Base-by-base conservation (phyloP, 1,284 basidiomycete genomes). In the Sanguinoderma infundibulare region DNA sequence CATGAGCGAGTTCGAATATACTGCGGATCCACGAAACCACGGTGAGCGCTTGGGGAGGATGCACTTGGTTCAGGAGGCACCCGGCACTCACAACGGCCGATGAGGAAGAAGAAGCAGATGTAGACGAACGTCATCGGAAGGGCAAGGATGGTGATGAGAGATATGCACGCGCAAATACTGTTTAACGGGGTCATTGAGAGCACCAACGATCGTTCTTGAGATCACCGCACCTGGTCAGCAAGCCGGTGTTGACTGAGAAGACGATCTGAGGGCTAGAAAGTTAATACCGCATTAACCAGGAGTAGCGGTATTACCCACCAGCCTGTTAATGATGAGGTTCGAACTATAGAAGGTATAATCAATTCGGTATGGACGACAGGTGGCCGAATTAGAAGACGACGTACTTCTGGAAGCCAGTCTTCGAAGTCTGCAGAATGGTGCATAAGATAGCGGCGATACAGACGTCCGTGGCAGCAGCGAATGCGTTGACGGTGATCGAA, bases 401-500 rank as follows among this genome's bases (percentile, higher is more conserved):
- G n/a, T 7, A 51, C 49, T 35, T 83, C 68, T 79, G 79, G 72
- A 85, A 84, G 1, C 83, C 83, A 28, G 83, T 85, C 57, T 81
- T 74, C 39, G 82, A 82, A 26, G 74, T 74, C 36, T 81, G 81
- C 5, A 86, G 77, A 66, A 83, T 80, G 63, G 73, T 77, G 65
- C 80, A 82, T 34, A 86, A 72, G 22, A 79, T 74, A 38, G 75
- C 73, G 22, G 84, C 80, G 53, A 86, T 85, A 53, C 81, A 63
- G 20, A 83, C 75, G 66, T 86, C 84, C 3, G 79, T 73, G 9
- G 76, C 77, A 5, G 80, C 83, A 4, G 81, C 83, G 22, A 85
- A 67, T 4, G 81, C 76, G 66, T 85, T 86, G 47, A 85, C 80
- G 39, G 81, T 74, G 78, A 84, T 82, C 3, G 83, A 85, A 49